These are phyloP conservation scores for Euclidium syriacum DNA, from an alignment of 345 rosid species.

Conservation along the genomic window DNA sequence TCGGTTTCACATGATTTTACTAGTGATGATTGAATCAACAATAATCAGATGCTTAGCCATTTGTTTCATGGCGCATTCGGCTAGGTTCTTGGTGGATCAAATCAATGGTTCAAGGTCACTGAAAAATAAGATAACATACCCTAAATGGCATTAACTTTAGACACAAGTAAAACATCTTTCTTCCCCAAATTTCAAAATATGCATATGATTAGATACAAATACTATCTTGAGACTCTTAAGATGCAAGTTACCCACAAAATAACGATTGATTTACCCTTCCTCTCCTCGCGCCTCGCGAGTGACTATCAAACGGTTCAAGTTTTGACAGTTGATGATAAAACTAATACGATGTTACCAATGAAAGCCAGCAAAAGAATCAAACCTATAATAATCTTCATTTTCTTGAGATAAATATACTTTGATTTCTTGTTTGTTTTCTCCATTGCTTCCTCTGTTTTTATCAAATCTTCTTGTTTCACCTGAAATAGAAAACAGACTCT, in stretches of 20 bases:
- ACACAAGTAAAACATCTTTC: neutral
- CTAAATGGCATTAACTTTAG: neutral
- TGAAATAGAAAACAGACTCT: too few species aligned
- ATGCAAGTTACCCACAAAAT: too few species aligned
- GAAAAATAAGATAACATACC: neutral
- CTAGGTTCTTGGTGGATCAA: constrained; percentile 43
- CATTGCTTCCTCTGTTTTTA: neutral
- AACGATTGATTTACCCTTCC: neutral
- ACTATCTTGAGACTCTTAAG: too few species aligned
- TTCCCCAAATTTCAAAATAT: too few species aligned
- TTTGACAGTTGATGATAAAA: neutral
- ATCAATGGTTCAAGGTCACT: constrained; percentile 26
- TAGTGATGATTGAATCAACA: constrained; percentile 59
- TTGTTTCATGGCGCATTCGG: constrained; percentile 60
- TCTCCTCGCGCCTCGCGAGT: neutral
- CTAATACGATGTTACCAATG: constrained; percentile 3
- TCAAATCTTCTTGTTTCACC: constrained; percentile 20
- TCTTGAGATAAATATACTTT: neutral
- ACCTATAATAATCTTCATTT: neutral
- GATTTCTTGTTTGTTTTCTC: neutral
- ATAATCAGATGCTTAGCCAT: constrained; percentile 46
- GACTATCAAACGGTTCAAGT: neutral
- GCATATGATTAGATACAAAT: too few species aligned
- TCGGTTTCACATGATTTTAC: neutral
- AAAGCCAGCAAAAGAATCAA: constrained; percentile 11